phyloP scores from a whole-genome alignment of 805 yeast genomes.

The Nakazawaea peltata region DNA sequence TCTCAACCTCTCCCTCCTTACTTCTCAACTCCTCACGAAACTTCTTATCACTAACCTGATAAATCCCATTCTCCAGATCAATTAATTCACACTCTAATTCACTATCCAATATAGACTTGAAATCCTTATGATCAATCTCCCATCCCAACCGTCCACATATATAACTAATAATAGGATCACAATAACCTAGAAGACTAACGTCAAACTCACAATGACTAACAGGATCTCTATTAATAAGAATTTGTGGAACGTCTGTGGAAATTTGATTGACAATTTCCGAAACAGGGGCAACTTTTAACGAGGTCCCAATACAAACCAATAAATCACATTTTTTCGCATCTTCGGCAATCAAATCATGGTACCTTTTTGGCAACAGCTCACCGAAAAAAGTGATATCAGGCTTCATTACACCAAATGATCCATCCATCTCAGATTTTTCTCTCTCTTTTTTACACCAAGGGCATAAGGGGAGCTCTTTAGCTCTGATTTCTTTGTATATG shows the following conservation, averaged over 20 bases:
- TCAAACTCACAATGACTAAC: constrained; percentile 75
- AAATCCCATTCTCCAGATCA: constrained; percentile 10
- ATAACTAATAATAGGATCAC: constrained; percentile 75
- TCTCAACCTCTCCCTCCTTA: too few relatives aligned
- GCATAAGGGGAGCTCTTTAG: constrained; percentile 60
- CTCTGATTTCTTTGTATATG: constrained; percentile 52
- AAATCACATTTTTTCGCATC: constrained; percentile 71
- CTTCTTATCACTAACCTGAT: constrained; percentile 22
- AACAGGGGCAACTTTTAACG: constrained; percentile 88
- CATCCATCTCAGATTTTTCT: constrained; percentile 20
- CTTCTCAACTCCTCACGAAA: constrained; percentile 17
- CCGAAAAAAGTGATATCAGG: constrained; percentile 94
- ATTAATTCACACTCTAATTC: constrained; percentile 18
- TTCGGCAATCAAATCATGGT: constrained; percentile 48
- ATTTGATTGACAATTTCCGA: constrained; percentile 76
- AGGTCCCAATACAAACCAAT: constrained; percentile 81
- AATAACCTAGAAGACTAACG: constrained; percentile 64
- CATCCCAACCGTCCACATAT: constrained; percentile 51
- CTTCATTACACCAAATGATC: constrained; percentile 71
- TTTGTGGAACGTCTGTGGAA: constrained; percentile 70
- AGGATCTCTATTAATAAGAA: constrained; percentile 71
- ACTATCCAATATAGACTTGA: constrained; percentile 25
- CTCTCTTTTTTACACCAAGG: constrained; percentile 51
- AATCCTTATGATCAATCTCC: constrained; percentile 51
- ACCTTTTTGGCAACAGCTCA: constrained; percentile 66